phyloP scores from a whole-genome alignment of 257 asterid genomes.

The Ballota nigra region DNA sequence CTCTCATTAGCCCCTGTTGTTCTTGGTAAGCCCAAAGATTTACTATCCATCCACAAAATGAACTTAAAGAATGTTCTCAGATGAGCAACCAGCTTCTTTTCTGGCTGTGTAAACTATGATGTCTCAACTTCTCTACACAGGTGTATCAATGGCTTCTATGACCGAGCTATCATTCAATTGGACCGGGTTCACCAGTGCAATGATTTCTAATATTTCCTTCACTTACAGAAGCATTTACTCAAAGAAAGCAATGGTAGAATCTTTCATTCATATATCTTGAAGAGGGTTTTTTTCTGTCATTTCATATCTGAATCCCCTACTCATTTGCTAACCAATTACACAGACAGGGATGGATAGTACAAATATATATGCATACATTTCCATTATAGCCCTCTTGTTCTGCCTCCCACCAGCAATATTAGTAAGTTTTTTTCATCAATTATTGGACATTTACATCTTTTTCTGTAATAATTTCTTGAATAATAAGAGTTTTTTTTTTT shows the following conservation, averaged over 20 bases:
- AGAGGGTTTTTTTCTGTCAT: conserved; percentile 12
- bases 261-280: not conserved
- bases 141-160: conserved; percentile 64
- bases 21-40: conserved; percentile 32
- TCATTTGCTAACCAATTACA: not conserved
- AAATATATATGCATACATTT: conserved; percentile 58
- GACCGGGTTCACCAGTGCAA: conserved; percentile 63
- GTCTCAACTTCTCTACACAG: conserved; percentile 22
- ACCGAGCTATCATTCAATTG: conserved; percentile 65
- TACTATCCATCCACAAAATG: not conserved
- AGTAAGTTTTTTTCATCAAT: conserved; percentile 29
- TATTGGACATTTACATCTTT: not conserved
- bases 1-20: conserved; percentile 60
- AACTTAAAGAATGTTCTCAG: too few relatives aligned
- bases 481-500: not conserved
- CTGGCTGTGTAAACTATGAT: not conserved
- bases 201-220: conserved; percentile 60
- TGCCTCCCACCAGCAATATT: conserved; percentile 65
- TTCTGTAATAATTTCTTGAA: not conserved
- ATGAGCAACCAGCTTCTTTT: not conserved
- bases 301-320: not conserved
- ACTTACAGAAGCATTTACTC: conserved; percentile 67
- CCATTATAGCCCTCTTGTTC: conserved; percentile 58
- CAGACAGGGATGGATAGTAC: conserved; percentile 77
- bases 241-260: conserved; percentile 61